Percentiles rank a stretch among this genome's conserved stretches.
phyloP scores from a whole-genome alignment of 257 asterid species.

The Asclepias syriaca region DNA sequence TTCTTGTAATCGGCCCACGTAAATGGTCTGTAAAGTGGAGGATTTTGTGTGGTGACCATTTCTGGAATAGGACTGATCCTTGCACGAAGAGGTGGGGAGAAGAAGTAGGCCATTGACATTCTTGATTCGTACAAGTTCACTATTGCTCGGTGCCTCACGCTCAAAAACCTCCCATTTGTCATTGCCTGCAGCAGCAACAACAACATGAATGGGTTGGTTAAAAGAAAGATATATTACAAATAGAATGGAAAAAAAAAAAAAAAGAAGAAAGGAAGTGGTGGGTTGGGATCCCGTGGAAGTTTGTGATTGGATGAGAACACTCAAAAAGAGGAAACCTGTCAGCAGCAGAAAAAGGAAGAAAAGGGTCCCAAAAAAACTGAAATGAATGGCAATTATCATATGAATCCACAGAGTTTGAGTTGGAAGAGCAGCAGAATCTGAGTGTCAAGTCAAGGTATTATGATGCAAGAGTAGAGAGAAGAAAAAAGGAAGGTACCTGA shows the following conservation, averaged over 20 bases:
- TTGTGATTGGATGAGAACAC: conserved; percentile 14
- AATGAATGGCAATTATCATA: conserved; percentile 4
- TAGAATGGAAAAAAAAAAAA: too few species aligned
- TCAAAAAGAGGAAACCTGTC: neutral
- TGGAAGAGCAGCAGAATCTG: conserved; percentile 12
- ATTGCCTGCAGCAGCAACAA: conserved; percentile 31
- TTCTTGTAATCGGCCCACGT: conserved; percentile 56
- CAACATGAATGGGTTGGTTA: too few species aligned
- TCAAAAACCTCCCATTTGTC: conserved; percentile 61
- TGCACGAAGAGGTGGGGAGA: conserved; percentile 48
- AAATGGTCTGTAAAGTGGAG: conserved; percentile 36
- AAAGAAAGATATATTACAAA: too few species aligned
- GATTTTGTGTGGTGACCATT: conserved; percentile 19
- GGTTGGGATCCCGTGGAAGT: neutral
- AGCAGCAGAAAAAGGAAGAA: neutral
- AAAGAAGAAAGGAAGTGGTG: neutral
- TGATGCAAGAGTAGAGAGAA: conserved; percentile 1
- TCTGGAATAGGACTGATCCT: conserved; percentile 31
- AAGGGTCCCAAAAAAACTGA: neutral
- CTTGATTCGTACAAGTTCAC: conserved; percentile 37
- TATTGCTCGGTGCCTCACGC: conserved; percentile 61
- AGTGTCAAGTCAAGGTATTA: conserved; percentile 20
- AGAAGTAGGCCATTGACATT: conserved; percentile 58
- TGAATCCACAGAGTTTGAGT: conserved; percentile 16
- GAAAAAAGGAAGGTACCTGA: conserved; percentile 32